These are phyloP conservation scores for Stereum hirsutum DNA, from an alignment of 1,284 basidiomycete species.

Conservation along the genomic window DNA sequence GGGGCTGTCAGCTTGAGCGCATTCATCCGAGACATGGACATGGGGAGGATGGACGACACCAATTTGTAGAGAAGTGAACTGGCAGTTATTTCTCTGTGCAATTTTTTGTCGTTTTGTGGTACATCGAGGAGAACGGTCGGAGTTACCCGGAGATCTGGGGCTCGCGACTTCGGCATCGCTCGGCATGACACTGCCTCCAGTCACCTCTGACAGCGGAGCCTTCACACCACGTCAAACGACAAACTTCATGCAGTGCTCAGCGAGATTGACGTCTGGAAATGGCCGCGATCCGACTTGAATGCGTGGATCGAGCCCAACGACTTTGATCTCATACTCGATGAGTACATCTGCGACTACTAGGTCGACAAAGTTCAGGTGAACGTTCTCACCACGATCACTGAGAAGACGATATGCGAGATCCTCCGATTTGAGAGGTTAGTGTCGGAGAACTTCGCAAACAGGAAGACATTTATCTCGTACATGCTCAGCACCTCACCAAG, in stretches of 20 bases:
- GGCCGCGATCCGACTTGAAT: slow-evolving; percentile 95
- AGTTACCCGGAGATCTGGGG: too few species aligned
- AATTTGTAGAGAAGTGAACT: too few species aligned
- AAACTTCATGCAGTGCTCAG: slow-evolving; percentile 57
- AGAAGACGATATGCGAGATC: slow-evolving; percentile 74
- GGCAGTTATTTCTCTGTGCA: too few species aligned
- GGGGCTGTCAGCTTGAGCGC: too few species aligned
- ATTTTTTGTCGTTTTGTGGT: too few species aligned
- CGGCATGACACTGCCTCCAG: too few species aligned
- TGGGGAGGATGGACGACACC: too few species aligned
- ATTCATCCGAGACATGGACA: too few species aligned
- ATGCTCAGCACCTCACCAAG: too few species aligned
- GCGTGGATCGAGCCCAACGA: slow-evolving; percentile 95
- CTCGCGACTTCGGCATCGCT: too few species aligned
- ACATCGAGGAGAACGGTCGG: too few species aligned
- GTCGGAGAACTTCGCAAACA: slow-evolving; percentile 95
- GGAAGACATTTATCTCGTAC: slow-evolving; percentile 95
- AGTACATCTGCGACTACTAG: slow-evolving; percentile 76
- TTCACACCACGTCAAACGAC: slow-evolving; percentile 56
- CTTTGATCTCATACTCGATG: slow-evolving; percentile 85
- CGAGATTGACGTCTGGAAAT: slow-evolving; percentile 78
- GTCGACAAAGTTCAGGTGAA: slow-evolving; percentile 78
- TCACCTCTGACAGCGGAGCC: too few species aligned
- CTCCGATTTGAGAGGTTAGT: slow-evolving; percentile 85
- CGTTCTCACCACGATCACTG: slow-evolving; percentile 71